A percentile compares a stretch with the other conserved stretches of the same genome.
Evolutionary conservation across 352 stramenopile species (phyloP).

Genomic region (Phytophthora tentaculata): DNA sequence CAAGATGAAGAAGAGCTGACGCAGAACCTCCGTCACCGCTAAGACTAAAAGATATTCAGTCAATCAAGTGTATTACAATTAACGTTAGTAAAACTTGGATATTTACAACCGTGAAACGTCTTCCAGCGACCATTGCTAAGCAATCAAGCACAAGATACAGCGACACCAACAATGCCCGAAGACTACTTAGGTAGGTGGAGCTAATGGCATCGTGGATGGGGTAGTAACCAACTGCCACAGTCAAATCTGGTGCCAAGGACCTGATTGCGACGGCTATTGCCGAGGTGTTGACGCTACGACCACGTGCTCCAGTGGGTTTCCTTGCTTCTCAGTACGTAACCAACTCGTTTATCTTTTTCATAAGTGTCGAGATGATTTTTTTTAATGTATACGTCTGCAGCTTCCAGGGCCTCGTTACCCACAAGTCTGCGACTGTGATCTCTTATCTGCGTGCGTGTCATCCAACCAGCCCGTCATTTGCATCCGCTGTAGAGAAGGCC

Average conservation of each 20-base stretch:
- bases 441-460: slow-evolving; percentile 27
- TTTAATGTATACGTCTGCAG: slow-evolving; percentile 8
- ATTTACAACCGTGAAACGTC: too few relatives aligned
- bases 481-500: slow-evolving; percentile 27
- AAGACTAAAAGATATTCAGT: not conserved
- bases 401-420: slow-evolving; percentile 28
- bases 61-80: slow-evolving; percentile 20
- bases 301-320: slow-evolving; percentile 28
- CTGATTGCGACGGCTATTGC: slow-evolving; percentile 27
- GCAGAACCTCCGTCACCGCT: too few relatives aligned
- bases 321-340: slow-evolving; percentile 31
- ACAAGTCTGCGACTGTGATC: slow-evolving; percentile 16
- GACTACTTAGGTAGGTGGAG: slow-evolving; percentile 17
- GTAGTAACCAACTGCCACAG: slow-evolving; percentile 10
- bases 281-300: slow-evolving; percentile 27
- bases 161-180: slow-evolving; percentile 9
- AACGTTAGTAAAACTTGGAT: not conserved
- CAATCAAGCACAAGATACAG: not conserved
- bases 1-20: not conserved
- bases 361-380: too few relatives aligned
- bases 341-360: too few relatives aligned
- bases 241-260: slow-evolving; percentile 33
- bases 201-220: too few relatives aligned
- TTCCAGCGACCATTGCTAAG: too few relatives aligned
- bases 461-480: slow-evolving; percentile 22